phyloP scores from a whole-genome alignment of 768 basidiomycete species.

The Galerina sulciceps region DNA sequence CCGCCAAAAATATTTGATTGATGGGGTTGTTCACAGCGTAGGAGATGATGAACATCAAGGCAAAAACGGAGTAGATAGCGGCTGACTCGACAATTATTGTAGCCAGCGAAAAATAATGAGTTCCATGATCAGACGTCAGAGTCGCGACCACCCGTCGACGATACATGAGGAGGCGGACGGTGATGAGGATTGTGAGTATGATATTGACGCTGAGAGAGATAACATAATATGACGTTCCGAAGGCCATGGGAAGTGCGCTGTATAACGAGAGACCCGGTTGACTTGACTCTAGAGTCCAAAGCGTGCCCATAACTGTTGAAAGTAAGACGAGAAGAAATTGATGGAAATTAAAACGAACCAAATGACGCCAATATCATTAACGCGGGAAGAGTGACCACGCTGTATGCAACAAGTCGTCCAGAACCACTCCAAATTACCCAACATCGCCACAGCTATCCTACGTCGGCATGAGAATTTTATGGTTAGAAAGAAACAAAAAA shows the following conservation, averaged over 20 bases:
- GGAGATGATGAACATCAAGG: constrained; percentile 42
- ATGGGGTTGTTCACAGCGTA: constrained; percentile 44
- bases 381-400: constrained; percentile 38
- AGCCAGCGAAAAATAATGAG: constrained; percentile 38
- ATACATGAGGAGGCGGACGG: constrained; percentile 35
- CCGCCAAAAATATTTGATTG: constrained; percentile 41
- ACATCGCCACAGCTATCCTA: constrained; percentile 46
- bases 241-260: constrained; percentile 35
- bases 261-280: constrained; percentile 45
- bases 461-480: not conserved
- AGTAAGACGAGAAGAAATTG: not conserved
- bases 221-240: constrained; percentile 41
- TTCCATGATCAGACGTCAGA: constrained; percentile 38
- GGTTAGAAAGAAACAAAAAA: not conserved
- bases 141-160: constrained; percentile 30
- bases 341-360: constrained; percentile 29
- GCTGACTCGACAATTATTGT: constrained; percentile 49
- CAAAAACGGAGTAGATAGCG: constrained; percentile 44
- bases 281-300: constrained; percentile 47
- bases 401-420: constrained; percentile 32
- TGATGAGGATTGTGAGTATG: constrained; percentile 43
- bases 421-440: constrained; percentile 49
- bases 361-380: constrained; percentile 43
- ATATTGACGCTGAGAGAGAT: constrained; percentile 46
- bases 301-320: constrained; percentile 40